Conservation (phyloP, 768 basidiomycete genomes). For the Pleurotus eryngii region DNA sequence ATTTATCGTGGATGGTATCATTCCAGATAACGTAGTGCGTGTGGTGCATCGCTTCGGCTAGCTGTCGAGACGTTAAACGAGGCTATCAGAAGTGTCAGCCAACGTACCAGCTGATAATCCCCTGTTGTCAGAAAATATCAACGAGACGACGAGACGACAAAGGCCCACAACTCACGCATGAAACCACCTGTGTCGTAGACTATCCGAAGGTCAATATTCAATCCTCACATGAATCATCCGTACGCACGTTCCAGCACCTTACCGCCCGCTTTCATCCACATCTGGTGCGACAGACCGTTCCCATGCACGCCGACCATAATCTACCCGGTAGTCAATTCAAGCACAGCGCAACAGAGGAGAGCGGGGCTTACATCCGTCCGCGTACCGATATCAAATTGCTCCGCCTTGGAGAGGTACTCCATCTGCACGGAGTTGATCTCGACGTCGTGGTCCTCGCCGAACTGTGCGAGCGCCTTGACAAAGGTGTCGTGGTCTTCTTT, state of each 20-base stretch:
- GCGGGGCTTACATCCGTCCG: conserved; percentile 1
- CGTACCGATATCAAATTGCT: conserved; percentile 5
- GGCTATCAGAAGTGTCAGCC: background rate
- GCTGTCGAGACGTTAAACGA: background rate
- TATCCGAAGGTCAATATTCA: background rate
- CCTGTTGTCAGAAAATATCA: background rate
- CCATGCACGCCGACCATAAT: conserved; percentile 8
- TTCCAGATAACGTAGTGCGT: conserved; percentile 8
- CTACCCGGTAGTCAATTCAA: background rate
- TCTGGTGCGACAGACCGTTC: conserved; percentile 5
- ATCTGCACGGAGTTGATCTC: conserved; percentile 2
- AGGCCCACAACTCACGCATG: background rate
- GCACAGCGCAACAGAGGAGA: background rate
- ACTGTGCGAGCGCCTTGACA: background rate
- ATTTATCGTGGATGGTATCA: background rate
- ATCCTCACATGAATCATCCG: background rate
- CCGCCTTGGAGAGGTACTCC: background rate
- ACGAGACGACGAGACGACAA: too few relatives aligned
- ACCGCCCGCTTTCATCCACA: conserved; percentile 7
- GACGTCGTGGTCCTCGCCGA: background rate
- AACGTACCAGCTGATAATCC: conserved; percentile 5
- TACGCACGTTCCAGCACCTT: background rate
- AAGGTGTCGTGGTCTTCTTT: conserved; percentile 3
- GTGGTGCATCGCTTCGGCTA: conserved; percentile 7
- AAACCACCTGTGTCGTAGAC: background rate